Conservation (phyloP, 805 yeast genomes). For the Lipomyces yamanashiensis region DNA sequence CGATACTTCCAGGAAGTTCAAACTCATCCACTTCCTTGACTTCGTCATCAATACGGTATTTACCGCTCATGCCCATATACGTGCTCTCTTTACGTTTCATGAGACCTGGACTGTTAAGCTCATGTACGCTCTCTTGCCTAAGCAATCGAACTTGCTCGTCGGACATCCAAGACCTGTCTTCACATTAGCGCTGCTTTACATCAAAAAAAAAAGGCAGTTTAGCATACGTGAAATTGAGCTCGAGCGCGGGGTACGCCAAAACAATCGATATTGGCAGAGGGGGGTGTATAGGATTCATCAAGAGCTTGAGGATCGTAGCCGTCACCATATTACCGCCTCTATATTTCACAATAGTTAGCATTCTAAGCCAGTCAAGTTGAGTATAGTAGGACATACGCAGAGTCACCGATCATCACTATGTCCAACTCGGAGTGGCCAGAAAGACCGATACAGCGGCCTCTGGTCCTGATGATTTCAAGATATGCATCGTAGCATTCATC, state of each 20-base stretch:
- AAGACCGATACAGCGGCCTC: slow-evolving; percentile 40
- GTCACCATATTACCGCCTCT: slow-evolving; percentile 42
- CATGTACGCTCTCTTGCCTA: slow-evolving; percentile 36
- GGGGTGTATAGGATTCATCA: slow-evolving; percentile 17
- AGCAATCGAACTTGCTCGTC: slow-evolving; percentile 40
- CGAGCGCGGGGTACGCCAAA: slow-evolving; percentile 42
- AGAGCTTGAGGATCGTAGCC: slow-evolving; percentile 37
- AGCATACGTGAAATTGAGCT: slow-evolving; percentile 40
- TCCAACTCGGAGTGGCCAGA: slow-evolving; percentile 36
- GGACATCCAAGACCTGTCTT: slow-evolving; percentile 37
- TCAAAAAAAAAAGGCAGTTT: not conserved
- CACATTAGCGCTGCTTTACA: not conserved
- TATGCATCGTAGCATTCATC: slow-evolving; percentile 42
- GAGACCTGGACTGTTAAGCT: slow-evolving; percentile 30
- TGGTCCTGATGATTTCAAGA: slow-evolving; percentile 36
- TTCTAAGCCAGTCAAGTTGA: not conserved
- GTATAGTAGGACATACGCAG: slow-evolving; percentile 36
- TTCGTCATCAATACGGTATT: slow-evolving; percentile 19
- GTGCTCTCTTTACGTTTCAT: slow-evolving; percentile 37
- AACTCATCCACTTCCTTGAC: slow-evolving; percentile 13
- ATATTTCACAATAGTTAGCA: slow-evolving; percentile 1
- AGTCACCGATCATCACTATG: slow-evolving; percentile 39
- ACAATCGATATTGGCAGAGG: slow-evolving; percentile 39
- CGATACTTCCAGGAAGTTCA: slow-evolving; percentile 17
- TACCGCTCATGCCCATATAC: slow-evolving; percentile 30